These are phyloP conservation scores for Fraxinus dipetala DNA, from an alignment of 305 asterid species.

Conservation along the genomic window DNA sequence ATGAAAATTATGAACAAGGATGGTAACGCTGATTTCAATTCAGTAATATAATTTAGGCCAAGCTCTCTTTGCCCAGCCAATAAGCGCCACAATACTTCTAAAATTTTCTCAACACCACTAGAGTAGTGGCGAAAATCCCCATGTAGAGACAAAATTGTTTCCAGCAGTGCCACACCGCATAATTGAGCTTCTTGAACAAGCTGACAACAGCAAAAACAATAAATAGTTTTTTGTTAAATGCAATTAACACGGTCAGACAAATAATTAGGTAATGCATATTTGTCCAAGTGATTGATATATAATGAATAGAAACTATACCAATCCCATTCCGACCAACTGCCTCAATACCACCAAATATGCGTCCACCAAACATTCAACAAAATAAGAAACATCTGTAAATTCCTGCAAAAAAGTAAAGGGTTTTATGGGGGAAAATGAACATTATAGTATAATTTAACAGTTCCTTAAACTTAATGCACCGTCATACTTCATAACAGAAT, in stretches of 20 bases:
- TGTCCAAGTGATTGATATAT: slow-evolving; percentile 16
- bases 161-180: slow-evolving; percentile 69
- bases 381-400: slow-evolving; percentile 37
- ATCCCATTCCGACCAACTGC: slow-evolving; percentile 61
- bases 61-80: slow-evolving; percentile 78
- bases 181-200: slow-evolving; percentile 65
- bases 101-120: slow-evolving; percentile 61
- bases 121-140: slow-evolving; percentile 46
- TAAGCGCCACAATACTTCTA: slow-evolving; percentile 60
- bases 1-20: slow-evolving; percentile 60
- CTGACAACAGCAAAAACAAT: slow-evolving; percentile 41
- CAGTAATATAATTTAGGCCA: slow-evolving; percentile 59
- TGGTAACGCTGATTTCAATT: slow-evolving; percentile 51
- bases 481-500: slow-evolving; percentile 21
- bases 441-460: slow-evolving; percentile 2
- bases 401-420: slow-evolving; percentile 48
- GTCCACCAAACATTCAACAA: slow-evolving; percentile 62
- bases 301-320: slow-evolving; percentile 42
- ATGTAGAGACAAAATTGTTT: slow-evolving; percentile 54
- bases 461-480: slow-evolving; percentile 1
- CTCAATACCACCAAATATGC: slow-evolving; percentile 71
- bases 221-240: not conserved
- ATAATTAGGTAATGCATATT: slow-evolving; percentile 1
- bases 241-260: slow-evolving; percentile 10
- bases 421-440: slow-evolving; percentile 13